Evolutionary conservation across 768 basidiomycete genomes (phyloP).

Genomic region (Suillus cothurnatus): DNA sequence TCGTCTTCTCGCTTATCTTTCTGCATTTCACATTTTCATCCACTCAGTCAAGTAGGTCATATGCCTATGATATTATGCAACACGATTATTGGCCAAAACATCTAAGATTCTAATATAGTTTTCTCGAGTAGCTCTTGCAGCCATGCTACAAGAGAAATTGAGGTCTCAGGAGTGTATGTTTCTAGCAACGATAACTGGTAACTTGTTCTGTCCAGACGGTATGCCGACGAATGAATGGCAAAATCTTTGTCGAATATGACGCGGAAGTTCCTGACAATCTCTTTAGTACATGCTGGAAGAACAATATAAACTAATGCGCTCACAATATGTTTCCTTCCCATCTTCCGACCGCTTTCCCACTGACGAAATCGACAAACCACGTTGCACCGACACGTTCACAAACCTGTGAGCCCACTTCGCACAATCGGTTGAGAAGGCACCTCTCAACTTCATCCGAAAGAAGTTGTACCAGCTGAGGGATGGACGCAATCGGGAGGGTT

Average conservation of each 20-base stretch:
- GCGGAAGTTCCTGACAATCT: slow-evolving; percentile 58
- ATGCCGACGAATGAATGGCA: slow-evolving; percentile 59
- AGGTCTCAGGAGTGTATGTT: slow-evolving; percentile 40
- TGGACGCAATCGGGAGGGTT: slow-evolving; percentile 69
- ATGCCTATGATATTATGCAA: slow-evolving; percentile 25
- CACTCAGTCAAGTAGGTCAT: slow-evolving; percentile 16
- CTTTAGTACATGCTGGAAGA: slow-evolving; percentile 8
- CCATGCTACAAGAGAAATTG: slow-evolving; percentile 54
- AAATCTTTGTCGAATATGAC: slow-evolving; percentile 55
- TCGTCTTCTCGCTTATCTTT: slow-evolving; percentile 4
- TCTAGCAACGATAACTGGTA: slow-evolving; percentile 44
- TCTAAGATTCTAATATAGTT: slow-evolving; percentile 31
- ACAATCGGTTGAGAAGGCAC: slow-evolving; percentile 68
- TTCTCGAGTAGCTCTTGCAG: slow-evolving; percentile 49
- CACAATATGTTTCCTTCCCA: slow-evolving; percentile 82
- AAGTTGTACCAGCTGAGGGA: slow-evolving; percentile 75
- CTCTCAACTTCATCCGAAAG: slow-evolving; percentile 77
- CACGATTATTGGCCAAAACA: slow-evolving; percentile 11
- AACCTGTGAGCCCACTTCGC: slow-evolving; percentile 61
- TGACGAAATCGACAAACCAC: slow-evolving; percentile 79
- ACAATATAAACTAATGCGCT: slow-evolving; percentile 34
- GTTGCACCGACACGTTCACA: slow-evolving; percentile 55
- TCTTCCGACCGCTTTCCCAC: slow-evolving; percentile 63
- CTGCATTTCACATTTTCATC: slow-evolving; percentile 1
- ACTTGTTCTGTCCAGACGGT: slow-evolving; percentile 46